Evolutionary conservation across 2,329 filamentous ascomycete species (phyloP).

Genomic region (Neurospora sp.): DNA sequence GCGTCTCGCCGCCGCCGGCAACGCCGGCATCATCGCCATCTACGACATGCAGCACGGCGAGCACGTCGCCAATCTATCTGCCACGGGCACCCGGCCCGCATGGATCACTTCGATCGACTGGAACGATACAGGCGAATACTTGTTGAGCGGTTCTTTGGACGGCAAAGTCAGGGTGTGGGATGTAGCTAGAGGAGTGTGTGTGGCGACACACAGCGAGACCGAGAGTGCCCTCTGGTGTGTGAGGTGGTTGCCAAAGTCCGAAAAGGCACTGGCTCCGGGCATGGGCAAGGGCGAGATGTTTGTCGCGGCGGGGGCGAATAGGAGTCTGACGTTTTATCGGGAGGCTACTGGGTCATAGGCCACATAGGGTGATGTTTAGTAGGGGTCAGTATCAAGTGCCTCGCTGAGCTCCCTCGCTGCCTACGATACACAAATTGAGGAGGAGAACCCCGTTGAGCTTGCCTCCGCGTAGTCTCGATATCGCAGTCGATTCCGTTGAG

Average conservation of each 20-base stretch:
- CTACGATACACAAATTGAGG: too few relatives aligned
- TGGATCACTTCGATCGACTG: conserved; percentile 92
- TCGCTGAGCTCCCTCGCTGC: too few relatives aligned
- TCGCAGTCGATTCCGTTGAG: too few relatives aligned
- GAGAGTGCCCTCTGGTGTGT: conserved; percentile 78
- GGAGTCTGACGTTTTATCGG: conserved; percentile 70
- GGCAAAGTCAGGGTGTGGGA: conserved; percentile 97
- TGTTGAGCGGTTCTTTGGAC: conserved; percentile 81
- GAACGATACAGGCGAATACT: conserved; percentile 85
- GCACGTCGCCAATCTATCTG: conserved; percentile 69
- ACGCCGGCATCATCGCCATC: conserved; percentile 77
- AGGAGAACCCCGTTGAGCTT: too few relatives aligned
- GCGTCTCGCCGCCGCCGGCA: conserved; percentile 80
- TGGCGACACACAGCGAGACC: conserved; percentile 87
- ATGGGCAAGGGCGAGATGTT: conserved; percentile 55
- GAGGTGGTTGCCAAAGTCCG: conserved; percentile 68
- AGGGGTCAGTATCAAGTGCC: too few relatives aligned
- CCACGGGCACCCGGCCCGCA: conserved; percentile 32
- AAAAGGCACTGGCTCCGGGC: conserved; percentile 27
- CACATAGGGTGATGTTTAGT: too few relatives aligned
- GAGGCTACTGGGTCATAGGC: conserved; percentile 63
- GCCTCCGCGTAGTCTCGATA: too few relatives aligned
- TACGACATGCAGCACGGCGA: conserved; percentile 91
- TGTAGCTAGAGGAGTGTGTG: conserved; percentile 68
- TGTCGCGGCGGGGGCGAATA: conserved; percentile 66